These are phyloP conservation scores for Aspergillus ruber DNA, from an alignment of 2,329 filamentous ascomycete species.

Conservation along the genomic window DNA sequence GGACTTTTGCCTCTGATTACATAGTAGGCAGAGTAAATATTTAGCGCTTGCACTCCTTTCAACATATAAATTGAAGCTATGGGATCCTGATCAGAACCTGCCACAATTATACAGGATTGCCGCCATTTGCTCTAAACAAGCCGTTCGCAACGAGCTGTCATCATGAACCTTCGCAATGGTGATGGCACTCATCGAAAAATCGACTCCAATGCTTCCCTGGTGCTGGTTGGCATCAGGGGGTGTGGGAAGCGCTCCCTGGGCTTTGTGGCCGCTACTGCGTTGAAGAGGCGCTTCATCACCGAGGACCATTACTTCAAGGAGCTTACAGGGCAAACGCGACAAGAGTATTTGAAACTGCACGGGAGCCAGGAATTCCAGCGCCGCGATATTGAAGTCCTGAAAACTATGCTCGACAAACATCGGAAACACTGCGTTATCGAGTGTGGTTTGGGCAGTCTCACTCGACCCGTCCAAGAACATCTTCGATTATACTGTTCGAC, in stretches of 20 bases:
- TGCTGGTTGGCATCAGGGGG: slow-evolving; percentile 39
- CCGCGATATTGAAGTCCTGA: slow-evolving; percentile 37
- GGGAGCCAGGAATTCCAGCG: slow-evolving; percentile 39
- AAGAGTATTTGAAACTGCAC: slow-evolving; percentile 35
- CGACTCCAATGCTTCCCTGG: slow-evolving; percentile 34
- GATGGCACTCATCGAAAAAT: slow-evolving; percentile 20
- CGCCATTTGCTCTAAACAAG: background rate
- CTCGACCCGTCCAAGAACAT: slow-evolving; percentile 36
- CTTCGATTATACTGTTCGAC: slow-evolving; percentile 30
- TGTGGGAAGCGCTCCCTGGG: slow-evolving; percentile 40
- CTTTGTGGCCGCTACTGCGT: slow-evolving; percentile 37
- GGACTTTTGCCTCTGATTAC: background rate
- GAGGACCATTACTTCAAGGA: slow-evolving; percentile 41
- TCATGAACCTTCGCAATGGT: slow-evolving; percentile 11
- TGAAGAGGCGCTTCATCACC: slow-evolving; percentile 39
- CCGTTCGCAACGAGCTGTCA: slow-evolving; percentile 1
- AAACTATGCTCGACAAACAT: slow-evolving; percentile 41
- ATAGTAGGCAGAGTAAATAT: background rate
- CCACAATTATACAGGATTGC: background rate
- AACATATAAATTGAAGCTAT: background rate
- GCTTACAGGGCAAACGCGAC: slow-evolving; percentile 35
- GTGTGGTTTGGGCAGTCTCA: slow-evolving; percentile 38
- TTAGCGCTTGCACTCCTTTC: background rate
- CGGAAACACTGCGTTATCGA: slow-evolving; percentile 37
- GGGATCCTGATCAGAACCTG: background rate